Base-by-base conservation (phyloP, 2,329 filamentous ascomycete genomes). In the Aureobasidium leucospermi region DNA sequence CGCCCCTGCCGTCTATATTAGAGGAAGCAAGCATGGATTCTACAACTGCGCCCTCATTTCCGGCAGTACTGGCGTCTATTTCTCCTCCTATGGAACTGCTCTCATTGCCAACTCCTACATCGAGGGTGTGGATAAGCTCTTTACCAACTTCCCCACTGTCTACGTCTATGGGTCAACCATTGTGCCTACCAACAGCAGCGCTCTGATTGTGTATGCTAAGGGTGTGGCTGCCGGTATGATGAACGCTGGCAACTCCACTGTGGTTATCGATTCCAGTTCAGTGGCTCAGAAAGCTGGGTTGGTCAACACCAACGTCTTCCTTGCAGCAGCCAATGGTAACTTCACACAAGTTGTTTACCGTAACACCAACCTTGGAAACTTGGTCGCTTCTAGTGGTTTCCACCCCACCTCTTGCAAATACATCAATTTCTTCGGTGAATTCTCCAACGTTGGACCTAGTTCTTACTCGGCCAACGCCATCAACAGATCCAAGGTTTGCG, bases 61-160 rank as follows among this genome's bases (percentile, higher is more conserved):
- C 6, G 70, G 72, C 0, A 75, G 76, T 13, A 63, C 62, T 6
- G 63, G 65, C 28, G 67, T 65, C 3, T 66, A 72, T 7, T 68
- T 64, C 4, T 63, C 69, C 5, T 66, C 68, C 1, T 63, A 65
- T 9, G 73, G 74, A 3, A 66, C 73, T 0, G 71, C 69, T 1
- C 63, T 79, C 29, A 70, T 79, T 28, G 74, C 75, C 8, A 72
- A 77, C 62, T 77, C 74, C 0, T 78, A 78, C 59, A 69, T 79
- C 8, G 74, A 79, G 60, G 76, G 74, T 2, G 62, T 69, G 6
- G 73, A 76, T 51, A 77, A 77, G 62, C 63, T 76, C 1, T 70
- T 79, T 52, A 74, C 73, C 60, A 71, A 73, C 38, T 74, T 71
- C 10, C 70, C 73, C 0, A 73, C 72, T 10, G 60, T 76, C 0